Evolutionary conservation across 2,329 filamentous ascomycete genomes (phyloP).

Genomic region (Sphaerulina vaccinii): DNA sequence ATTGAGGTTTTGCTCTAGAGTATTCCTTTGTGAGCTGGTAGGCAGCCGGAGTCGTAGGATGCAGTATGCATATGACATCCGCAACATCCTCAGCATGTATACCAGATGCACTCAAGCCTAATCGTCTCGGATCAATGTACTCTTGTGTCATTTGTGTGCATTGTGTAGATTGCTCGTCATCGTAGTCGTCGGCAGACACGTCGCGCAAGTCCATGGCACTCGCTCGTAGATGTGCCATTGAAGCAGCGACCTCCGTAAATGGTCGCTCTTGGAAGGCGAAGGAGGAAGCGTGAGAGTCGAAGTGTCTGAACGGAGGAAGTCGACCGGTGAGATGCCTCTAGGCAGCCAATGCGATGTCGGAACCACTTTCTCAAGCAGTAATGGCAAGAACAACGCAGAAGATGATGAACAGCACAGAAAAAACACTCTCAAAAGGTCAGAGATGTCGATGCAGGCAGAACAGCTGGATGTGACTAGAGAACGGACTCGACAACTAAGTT

Average conservation of each 20-base stretch:
- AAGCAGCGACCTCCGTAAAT: neutral
- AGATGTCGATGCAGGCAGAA: too few species aligned
- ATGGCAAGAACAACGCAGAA: too few species aligned
- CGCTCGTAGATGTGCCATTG: neutral
- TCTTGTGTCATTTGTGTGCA: conserved; percentile 60
- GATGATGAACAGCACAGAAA: too few species aligned
- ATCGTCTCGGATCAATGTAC: conserved; percentile 73
- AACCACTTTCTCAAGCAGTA: too few species aligned
- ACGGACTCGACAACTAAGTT: too few species aligned
- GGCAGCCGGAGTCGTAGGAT: conserved; percentile 73
- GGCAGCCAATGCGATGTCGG: too few species aligned
- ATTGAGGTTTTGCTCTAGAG: conserved; percentile 53
- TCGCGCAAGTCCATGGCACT: neutral
- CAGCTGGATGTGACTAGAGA: too few species aligned
- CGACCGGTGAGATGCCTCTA: too few species aligned
- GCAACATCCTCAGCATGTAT: conserved; percentile 78
- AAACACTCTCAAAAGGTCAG: too few species aligned
- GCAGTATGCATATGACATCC: conserved; percentile 85
- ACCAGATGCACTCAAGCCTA: conserved; percentile 78
- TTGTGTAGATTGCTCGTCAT: conserved; percentile 50
- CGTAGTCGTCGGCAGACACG: conserved; percentile 9
- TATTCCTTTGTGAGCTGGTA: conserved; percentile 66
- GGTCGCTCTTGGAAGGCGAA: neutral
- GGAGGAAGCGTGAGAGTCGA: neutral
- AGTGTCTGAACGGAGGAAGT: neutral